Base-by-base conservation (phyloP, 2,329 filamentous ascomycete species). In the Alternaria solani region DNA sequence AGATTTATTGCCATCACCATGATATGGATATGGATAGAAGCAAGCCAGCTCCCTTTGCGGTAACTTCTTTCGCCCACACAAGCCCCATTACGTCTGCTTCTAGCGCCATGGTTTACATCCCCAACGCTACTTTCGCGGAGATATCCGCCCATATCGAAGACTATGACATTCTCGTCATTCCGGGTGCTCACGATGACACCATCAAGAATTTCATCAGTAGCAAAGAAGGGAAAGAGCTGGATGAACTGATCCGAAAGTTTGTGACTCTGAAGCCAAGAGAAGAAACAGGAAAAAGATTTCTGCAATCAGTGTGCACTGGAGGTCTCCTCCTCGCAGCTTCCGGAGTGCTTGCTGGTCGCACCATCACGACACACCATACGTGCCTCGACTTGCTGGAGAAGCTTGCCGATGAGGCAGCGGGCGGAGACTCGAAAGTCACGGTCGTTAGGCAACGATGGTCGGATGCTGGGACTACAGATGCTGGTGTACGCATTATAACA, bases 291-390 rank as follows among this genome's bases (percentile, higher is more conserved):
- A 66, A 68, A 5, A 63, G 80, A 0, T 62, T 79, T 14, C 23
- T 82, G 11, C 74, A 81, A 46, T 80, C 78, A 5, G 74, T 82
- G 5, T 82, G 80, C 64, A 79, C 78, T 1, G 80, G 80, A 1
- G 67, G 76, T 0, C 59, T 80, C 2, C 53, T 82, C 0, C 64
- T 81, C 1, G 80, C 75, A 16, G 77, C 76, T 3, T 68, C 79
- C 2, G 78, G 79, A 2, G 61, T 80, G 5, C 52, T 81, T 12
- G 66, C 67, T 3, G 74, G 73, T 11, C 69, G 77, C 48, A 76
- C 69, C 5, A 72, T 72, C 2, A 81, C 80, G 1, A 81, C 80
- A 20, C 80, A 82, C 66, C 80, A 81, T 53, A 34, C 72, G n/a
- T 61, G 53, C 8, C 70, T 72, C 3, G 70, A 75, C 0, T 41